A percentile compares a stretch with the other conserved stretches of the same genome.
These are phyloP conservation scores for Zymoseptoria crescenta DNA, from an alignment of 2,329 filamentous ascomycete genomes.

Conservation along the genomic window DNA sequence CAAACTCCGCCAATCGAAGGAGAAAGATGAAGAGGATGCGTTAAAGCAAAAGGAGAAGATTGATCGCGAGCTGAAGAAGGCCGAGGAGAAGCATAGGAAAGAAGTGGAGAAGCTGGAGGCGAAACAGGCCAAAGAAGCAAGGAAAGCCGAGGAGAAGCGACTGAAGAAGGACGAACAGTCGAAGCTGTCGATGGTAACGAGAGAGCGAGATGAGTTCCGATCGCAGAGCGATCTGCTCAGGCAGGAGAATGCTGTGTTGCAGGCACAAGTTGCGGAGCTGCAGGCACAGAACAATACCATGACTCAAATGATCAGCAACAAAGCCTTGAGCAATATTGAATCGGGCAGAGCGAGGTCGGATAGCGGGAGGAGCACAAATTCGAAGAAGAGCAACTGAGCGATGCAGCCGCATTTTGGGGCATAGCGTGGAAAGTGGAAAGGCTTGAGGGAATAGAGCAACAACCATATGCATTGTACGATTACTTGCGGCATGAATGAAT, in stretches of 20 bases:
- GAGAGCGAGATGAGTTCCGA: constrained; percentile 42
- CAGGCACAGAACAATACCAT: constrained; percentile 52
- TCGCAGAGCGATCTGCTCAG: constrained; percentile 40
- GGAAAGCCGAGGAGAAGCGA: constrained; percentile 39
- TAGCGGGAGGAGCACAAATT: constrained; percentile 14
- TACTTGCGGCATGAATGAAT: not conserved
- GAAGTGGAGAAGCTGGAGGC: constrained; percentile 52
- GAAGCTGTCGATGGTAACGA: constrained; percentile 39
- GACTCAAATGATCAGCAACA: constrained; percentile 33
- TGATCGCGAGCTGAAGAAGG: constrained; percentile 54
- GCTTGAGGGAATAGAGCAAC: not conserved
- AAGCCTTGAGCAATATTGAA: constrained; percentile 18
- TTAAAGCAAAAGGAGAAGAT: constrained; percentile 62
- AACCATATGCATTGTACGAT: not conserved
- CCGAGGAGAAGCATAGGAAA: constrained; percentile 55
- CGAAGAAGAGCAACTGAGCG: not conserved
- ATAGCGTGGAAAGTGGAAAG: not conserved
- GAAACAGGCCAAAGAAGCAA: constrained; percentile 28
- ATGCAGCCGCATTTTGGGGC: not conserved
- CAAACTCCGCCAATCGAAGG: constrained; percentile 32
- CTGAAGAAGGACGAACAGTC: constrained; percentile 42
- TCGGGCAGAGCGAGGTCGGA: constrained; percentile 5
- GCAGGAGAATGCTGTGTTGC: constrained; percentile 43
- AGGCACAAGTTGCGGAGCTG: constrained; percentile 46
- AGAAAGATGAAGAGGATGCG: constrained; percentile 34